Evolutionary conservation across 2,329 filamentous ascomycete genomes (phyloP), one percentile per base, ranked within the genome.

Genomic region (Botrytis fragariae): DNA sequence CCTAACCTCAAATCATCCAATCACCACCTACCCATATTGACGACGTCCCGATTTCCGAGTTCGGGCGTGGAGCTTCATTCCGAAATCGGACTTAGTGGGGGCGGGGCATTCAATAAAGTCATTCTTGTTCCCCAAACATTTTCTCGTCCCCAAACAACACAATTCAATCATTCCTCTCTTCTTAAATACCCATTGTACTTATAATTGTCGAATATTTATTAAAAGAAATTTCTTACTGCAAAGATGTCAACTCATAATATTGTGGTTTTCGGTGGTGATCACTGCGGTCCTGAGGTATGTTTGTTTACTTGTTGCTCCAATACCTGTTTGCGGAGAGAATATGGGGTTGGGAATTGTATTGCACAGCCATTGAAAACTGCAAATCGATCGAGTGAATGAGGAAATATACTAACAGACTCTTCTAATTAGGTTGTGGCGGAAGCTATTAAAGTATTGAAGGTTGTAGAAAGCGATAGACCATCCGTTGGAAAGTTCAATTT

Each of bases 391-490:
- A 22, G 8, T 9, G 32, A 20, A 4, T 18, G 39, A 57, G 48
- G 18, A 57, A 68, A 57, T 14, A 4, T 44, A 29, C 44, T 64
- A 64, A 63, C 35, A 7, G 1, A 6, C 5, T 42, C 20, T 39
- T 32, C 14, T 29, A 39, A n/a, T 72, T 77, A 93, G 93, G 93
- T 97, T 76, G 90, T 94, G 73, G 89, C 90, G 76, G 94, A 97
- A 85, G 94, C 90, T 75, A 84, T 97, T 80, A 97, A 97, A 93
- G 85, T 96, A 77, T 88, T 98, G 81, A 92, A 91, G 81, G 87
- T 92, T 7, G 86, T 98, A 74, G 92, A 97, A 85, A 88, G 91
- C 79, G 84, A 86, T 78, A 91, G 89, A 81, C 87, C 91, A 73
- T 87, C 92, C 72, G 71, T 39, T 29, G 86, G 85, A 82, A 91